Percentiles rank a stretch among this genome's conserved stretches.
Evolutionary conservation across 768 basidiomycete species (phyloP).

Genomic region (Chlorophyllum brunneum): DNA sequence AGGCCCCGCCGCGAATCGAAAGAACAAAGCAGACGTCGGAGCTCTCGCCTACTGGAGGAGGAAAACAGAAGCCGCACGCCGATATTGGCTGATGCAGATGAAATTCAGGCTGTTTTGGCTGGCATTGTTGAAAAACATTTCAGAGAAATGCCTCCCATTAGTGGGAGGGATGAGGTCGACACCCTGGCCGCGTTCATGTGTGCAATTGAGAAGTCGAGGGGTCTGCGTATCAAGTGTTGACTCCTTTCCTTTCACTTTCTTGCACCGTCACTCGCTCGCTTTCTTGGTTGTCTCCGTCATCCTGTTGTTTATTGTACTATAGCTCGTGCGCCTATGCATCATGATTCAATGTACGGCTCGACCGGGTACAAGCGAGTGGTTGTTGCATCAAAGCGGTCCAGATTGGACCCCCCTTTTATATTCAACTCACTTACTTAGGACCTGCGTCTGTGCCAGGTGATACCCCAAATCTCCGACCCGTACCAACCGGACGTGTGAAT

Average conservation of each 20-base stretch:
- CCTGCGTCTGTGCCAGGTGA: no score
- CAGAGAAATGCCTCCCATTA: conserved; percentile 46
- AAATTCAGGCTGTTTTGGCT: conserved; percentile 65
- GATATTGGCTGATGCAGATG: conserved; percentile 65
- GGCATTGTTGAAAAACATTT: conserved; percentile 73
- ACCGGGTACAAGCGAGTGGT: not conserved
- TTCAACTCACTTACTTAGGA: no score
- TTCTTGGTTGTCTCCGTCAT: not conserved
- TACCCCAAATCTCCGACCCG: no score
- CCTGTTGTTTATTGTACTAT: not conserved
- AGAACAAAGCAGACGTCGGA: conserved; percentile 58
- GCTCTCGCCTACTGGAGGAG: conserved; percentile 72
- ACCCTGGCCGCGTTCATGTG: conserved; percentile 81
- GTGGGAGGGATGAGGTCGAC: conserved; percentile 69
- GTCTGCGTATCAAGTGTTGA: conserved; percentile 15
- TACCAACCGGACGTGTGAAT: no score
- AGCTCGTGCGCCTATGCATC: not conserved
- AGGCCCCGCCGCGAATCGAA: conserved; percentile 68
- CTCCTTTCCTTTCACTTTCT: not conserved
- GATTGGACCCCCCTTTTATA: not conserved
- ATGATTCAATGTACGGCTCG: not conserved
- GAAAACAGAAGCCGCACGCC: conserved; percentile 52
- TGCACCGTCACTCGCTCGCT: not conserved
- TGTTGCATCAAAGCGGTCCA: not conserved
- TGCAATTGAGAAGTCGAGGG: conserved; percentile 60